These are phyloP conservation scores for Paspalum vaginatum DNA, from an alignment of 176 grass and related monocot species.

Conservation along the genomic window DNA sequence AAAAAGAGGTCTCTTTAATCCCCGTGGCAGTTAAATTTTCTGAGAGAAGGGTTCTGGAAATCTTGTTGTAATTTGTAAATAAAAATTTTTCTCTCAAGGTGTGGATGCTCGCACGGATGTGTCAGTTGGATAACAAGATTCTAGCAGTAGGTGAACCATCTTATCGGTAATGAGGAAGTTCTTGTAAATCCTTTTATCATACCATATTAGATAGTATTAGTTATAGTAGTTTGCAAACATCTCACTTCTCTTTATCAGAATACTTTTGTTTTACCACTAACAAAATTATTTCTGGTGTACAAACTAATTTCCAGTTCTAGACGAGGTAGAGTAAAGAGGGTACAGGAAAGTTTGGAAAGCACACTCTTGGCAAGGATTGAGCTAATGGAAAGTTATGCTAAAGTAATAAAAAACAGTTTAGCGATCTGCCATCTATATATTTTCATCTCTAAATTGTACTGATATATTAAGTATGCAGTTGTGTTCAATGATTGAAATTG, in stretches of 20 bases:
- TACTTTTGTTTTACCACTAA: slow-evolving; percentile 2
- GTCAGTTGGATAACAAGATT: slow-evolving; percentile 98
- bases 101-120: slow-evolving; percentile 95
- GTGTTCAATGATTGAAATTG: slow-evolving; percentile 99
- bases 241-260: slow-evolving; percentile 29
- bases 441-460: slow-evolving; percentile 9
- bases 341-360: slow-evolving; percentile 82
- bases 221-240: not conserved
- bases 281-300: slow-evolving; percentile 32
- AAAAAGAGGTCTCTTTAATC: slow-evolving; percentile 74
- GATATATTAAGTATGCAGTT: slow-evolving; percentile 53
- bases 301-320: slow-evolving; percentile 66
- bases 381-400: slow-evolving; percentile 89
- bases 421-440: slow-evolving; percentile 16
- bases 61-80: not conserved
- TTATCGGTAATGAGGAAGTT: slow-evolving; percentile 70
- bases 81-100: slow-evolving; percentile 60
- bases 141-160: slow-evolving; percentile 87
- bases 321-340: slow-evolving; percentile 81
- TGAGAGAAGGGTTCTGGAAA: slow-evolving; percentile 22
- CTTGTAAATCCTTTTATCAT: not conserved
- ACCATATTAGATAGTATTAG: slow-evolving; percentile 19
- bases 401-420: slow-evolving; percentile 56
- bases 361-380: slow-evolving; percentile 78
- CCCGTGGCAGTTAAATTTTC: slow-evolving; percentile 22